These are phyloP conservation scores for Erodium texanum DNA, from an alignment of 441 rosid species.

Conservation along the genomic window DNA sequence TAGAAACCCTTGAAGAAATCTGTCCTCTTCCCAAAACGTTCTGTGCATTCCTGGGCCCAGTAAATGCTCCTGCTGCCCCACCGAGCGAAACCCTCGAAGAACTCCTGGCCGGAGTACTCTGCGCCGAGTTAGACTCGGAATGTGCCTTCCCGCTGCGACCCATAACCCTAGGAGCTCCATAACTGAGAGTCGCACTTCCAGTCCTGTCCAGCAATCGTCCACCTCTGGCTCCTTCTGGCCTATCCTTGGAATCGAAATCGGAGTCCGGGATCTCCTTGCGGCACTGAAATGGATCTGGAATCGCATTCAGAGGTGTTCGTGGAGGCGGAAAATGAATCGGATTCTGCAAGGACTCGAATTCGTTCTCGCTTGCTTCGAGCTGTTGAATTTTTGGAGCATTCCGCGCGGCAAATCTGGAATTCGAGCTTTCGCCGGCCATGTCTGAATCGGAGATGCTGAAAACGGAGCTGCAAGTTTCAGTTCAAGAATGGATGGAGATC, in stretches of 20 bases:
- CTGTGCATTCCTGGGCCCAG: conserved; percentile 31
- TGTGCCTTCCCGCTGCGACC: conserved; percentile 41
- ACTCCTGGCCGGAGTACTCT: conserved; percentile 65
- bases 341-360: conserved; percentile 31
- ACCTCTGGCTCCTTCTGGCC: conserved; percentile 11
- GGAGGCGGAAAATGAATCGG: conserved; percentile 49
- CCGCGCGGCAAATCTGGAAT: conserved; percentile 25
- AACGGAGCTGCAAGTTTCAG: not conserved
- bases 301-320: conserved; percentile 64
- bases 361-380: conserved; percentile 57
- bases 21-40: conserved; percentile 40
- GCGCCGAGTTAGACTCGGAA: conserved; percentile 64
- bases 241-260: conserved; percentile 30
- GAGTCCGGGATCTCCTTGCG: conserved; percentile 27
- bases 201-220: conserved; percentile 25
- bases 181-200: conserved; percentile 16
- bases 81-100: conserved; percentile 54
- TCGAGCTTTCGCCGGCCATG: conserved; percentile 32
- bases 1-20: conserved; percentile 40
- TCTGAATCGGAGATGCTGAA: conserved; percentile 17
- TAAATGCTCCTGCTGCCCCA: conserved; percentile 23
- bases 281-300: conserved; percentile 69
- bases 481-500: not conserved
- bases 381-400: conserved; percentile 29
- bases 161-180: conserved; percentile 38